Evolutionary conservation across 495 filamentous ascomycete genomes (phyloP).

Genomic region (Talaromyces adpressus): DNA sequence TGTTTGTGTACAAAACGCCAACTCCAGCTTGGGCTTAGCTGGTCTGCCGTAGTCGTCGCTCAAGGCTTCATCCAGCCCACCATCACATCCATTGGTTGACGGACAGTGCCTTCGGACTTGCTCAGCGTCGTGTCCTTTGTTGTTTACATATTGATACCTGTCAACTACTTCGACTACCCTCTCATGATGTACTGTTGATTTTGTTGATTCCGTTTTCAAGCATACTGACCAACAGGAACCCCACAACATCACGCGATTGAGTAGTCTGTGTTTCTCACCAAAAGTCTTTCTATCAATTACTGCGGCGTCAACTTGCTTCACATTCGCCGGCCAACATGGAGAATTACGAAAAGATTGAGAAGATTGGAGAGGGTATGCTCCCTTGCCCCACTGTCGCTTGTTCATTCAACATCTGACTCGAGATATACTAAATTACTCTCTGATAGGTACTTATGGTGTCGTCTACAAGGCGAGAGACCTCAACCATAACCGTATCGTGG

Average conservation of each 20-base stretch:
- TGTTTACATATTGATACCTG: not conserved
- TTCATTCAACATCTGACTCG: not conserved
- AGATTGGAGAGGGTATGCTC: constrained; percentile 86
- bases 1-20: constrained; percentile 16
- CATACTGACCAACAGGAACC: constrained; percentile 8
- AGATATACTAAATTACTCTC: not conserved
- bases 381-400: not conserved
- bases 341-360: constrained; percentile 99
- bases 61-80: not conserved
- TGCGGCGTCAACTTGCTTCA: not conserved
- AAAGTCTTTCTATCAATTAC: not conserved
- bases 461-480: constrained; percentile 90
- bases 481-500: constrained; percentile 75
- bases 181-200: not conserved
- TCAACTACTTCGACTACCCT: not conserved
- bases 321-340: constrained; percentile 57
- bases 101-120: not conserved
- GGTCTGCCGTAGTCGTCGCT: not conserved
- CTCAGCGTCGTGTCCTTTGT: not conserved
- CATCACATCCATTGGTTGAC: not conserved
- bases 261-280: not conserved
- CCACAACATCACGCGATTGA: not conserved
- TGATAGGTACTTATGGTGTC: constrained; percentile 79
- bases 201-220: not conserved
- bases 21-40: not conserved